A percentile compares a stretch with the other conserved stretches of the same genome.
phyloP scores from a whole-genome alignment of 2,329 filamentous ascomycete species.

The Arthroderma uncinatum region DNA sequence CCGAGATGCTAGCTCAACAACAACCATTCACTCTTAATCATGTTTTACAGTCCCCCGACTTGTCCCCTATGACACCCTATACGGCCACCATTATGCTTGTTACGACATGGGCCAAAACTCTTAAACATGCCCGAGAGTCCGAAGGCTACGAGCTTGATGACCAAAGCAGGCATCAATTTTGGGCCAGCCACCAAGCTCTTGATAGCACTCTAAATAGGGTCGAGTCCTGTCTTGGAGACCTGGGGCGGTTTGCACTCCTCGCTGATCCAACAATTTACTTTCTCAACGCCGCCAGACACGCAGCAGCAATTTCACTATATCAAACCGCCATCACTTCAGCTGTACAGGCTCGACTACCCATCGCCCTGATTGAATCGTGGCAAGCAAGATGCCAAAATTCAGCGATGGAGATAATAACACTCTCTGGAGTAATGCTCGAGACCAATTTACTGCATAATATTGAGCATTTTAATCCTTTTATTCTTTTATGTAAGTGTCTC shows the following conservation, averaged over 20 bases:
- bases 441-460: background rate
- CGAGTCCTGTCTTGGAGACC: constrained; percentile 4
- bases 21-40: background rate
- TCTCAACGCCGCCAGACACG: background rate
- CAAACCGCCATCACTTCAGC: background rate
- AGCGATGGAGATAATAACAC: constrained; percentile 2
- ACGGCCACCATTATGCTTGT: background rate
- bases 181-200: constrained; percentile 4
- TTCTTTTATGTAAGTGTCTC: constrained; percentile 6
- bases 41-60: constrained; percentile 1
- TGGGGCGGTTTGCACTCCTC: background rate
- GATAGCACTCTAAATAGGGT: background rate
- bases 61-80: constrained; percentile 1
- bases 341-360: background rate
- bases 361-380: constrained; percentile 4
- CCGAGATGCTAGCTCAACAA: background rate
- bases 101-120: constrained; percentile 4
- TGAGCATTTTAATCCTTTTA: constrained; percentile 6
- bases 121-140: background rate
- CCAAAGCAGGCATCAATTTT: constrained; percentile 4
- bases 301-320: constrained; percentile 4
- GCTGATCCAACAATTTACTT: constrained; percentile 1
- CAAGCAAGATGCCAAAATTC: constrained; percentile 1
- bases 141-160: background rate
- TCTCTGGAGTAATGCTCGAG: constrained; percentile 5